Percentiles rank a stretch among this genome's conserved stretches.
Conservation (phyloP, 306 rosid genomes). For the Lotus japonicus region DNA sequence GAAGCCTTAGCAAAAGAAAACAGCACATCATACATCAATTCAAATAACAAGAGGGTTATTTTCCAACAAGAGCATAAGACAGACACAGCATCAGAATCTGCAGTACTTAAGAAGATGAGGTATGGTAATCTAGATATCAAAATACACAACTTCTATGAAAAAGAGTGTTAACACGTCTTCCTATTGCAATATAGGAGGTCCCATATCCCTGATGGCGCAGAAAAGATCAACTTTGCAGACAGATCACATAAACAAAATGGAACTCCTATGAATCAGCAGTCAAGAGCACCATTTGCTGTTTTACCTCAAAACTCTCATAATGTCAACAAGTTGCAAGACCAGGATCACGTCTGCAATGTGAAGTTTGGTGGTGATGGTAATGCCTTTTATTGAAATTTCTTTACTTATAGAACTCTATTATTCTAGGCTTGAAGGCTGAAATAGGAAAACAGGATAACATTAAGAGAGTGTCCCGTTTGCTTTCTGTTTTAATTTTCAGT, state of each 20-base stretch:
- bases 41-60: conserved; percentile 64
- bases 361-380: conserved; percentile 51
- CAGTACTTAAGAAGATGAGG: conserved; percentile 69
- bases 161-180: conserved; percentile 20
- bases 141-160: conserved; percentile 1
- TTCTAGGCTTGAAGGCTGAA: conserved; percentile 17
- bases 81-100: conserved; percentile 47
- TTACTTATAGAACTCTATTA: conserved; percentile 6
- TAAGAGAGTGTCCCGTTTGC: background rate
- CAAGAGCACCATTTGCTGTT: conserved; percentile 75
- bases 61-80: conserved; percentile 39
- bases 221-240: conserved; percentile 47
- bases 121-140: conserved; percentile 25
- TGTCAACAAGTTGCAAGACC: conserved; percentile 43
- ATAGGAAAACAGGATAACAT: conserved; percentile 15
- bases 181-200: conserved; percentile 47
- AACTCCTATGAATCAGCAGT: conserved; percentile 41
- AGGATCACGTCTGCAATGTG: conserved; percentile 35
- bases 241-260: conserved; percentile 54
- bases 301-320: conserved; percentile 62
- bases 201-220: conserved; percentile 51
- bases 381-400: background rate
- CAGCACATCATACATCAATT: conserved; percentile 48
- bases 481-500: background rate
- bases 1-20: conserved; percentile 93